Conservation (phyloP, 1,284 basidiomycete species). For the Microbotryum silenes-acaulis region DNA sequence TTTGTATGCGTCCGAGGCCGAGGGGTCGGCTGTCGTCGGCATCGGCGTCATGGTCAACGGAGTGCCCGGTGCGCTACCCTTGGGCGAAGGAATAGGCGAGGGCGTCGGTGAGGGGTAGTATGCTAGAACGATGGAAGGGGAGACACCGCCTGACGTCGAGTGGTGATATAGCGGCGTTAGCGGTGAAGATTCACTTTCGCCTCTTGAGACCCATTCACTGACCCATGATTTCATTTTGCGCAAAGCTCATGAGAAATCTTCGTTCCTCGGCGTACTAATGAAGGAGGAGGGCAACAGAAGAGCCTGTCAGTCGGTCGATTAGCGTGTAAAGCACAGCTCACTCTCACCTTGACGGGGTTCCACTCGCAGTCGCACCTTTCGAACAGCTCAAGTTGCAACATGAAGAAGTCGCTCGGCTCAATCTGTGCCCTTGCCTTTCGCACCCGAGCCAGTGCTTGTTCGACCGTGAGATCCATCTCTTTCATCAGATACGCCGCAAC, state of each 20-base stretch:
- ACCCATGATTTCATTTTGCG: conserved; percentile 35
- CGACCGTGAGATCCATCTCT: conserved; percentile 34
- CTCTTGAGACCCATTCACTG: conserved; percentile 14
- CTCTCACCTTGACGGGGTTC: conserved; percentile 35
- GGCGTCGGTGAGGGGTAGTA: conserved; percentile 40
- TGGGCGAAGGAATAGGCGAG: conserved; percentile 18
- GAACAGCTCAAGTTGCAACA: conserved; percentile 41
- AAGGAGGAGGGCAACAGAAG: not conserved
- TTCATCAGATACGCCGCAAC: conserved; percentile 42
- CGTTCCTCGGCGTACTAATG: conserved; percentile 38
- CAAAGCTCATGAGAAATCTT: conserved; percentile 41
- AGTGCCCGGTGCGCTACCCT: no score
- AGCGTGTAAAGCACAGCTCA: not conserved
- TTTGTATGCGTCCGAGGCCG: conserved; percentile 13
- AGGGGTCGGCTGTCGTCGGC: conserved; percentile 9
- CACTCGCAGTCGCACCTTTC: conserved; percentile 39
- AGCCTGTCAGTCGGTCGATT: not conserved
- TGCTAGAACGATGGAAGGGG: conserved; percentile 38
- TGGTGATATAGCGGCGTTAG: not conserved
- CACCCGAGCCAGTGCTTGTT: conserved; percentile 39
- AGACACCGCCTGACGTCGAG: conserved; percentile 30
- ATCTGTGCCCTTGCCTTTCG: conserved; percentile 34
- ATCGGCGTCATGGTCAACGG: not conserved
- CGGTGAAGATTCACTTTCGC: not conserved
- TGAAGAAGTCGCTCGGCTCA: conserved; percentile 40